Conservation (phyloP, 2,329 filamentous ascomycete genomes). For the Claviceps africana region DNA sequence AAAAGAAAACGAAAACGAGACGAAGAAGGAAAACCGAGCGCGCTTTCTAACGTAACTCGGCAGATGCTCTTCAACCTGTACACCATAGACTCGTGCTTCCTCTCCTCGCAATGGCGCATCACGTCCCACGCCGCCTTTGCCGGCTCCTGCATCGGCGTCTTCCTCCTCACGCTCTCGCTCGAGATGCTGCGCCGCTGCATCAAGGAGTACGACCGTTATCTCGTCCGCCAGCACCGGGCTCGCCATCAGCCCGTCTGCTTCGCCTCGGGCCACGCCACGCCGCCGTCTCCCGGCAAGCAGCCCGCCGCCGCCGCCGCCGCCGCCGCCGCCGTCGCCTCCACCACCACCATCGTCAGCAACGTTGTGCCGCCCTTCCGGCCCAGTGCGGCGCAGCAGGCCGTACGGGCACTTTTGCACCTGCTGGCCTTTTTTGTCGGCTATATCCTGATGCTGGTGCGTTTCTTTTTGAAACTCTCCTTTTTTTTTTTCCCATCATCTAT, state of each 20-base stretch:
- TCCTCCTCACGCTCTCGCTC: conserved; percentile 58
- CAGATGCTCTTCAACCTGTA: conserved; percentile 76
- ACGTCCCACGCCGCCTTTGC: conserved; percentile 58
- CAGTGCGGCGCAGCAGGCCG: conserved; percentile 47
- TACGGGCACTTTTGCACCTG: conserved; percentile 55
- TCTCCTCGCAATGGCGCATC: conserved; percentile 56
- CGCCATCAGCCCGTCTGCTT: conserved; percentile 13
- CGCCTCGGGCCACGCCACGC: not conserved
- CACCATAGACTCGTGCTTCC: conserved; percentile 57
- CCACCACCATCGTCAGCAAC: conserved; percentile 2
- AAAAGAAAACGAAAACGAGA: too few species aligned
- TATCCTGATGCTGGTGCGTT: conserved; percentile 52
- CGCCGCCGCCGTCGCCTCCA: too few species aligned
- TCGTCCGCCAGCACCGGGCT: conserved; percentile 38
- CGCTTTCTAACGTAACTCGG: not conserved
- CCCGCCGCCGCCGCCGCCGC: conserved; percentile 1
- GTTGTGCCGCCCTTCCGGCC: conserved; percentile 34
- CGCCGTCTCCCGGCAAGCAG: conserved; percentile 10
- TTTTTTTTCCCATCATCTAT: too few species aligned
- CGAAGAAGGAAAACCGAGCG: too few species aligned
- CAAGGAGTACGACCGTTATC: conserved; percentile 58
- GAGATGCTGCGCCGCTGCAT: conserved; percentile 57
- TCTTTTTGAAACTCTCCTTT: too few species aligned
- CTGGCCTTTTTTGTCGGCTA: conserved; percentile 63
- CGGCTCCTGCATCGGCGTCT: conserved; percentile 64